phyloP scores from a whole-genome alignment of 1,284 basidiomycete genomes.

The Agaricales sp. region DNA sequence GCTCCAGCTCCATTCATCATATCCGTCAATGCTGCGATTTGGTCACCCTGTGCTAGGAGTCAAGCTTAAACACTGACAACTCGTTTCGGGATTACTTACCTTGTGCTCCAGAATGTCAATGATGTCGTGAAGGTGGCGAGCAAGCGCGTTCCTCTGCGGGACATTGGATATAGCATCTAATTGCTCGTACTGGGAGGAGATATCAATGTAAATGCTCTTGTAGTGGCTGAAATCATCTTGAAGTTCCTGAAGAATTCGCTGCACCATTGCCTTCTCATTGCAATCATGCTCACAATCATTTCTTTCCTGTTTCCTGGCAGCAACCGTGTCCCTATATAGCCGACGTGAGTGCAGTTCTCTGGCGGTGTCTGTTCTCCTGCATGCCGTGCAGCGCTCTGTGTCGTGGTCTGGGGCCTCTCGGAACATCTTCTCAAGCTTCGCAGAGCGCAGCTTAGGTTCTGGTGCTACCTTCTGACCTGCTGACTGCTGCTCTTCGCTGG shows the following conservation, averaged over 20 bases:
- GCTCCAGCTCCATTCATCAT: constrained; percentile 32
- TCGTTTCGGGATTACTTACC: constrained; percentile 27
- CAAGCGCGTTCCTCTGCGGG: constrained; percentile 70
- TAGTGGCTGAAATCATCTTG: constrained; percentile 89
- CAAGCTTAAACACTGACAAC: constrained; percentile 5
- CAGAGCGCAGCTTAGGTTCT: neutral
- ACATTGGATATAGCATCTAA: constrained; percentile 79
- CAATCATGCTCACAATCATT: constrained; percentile 32
- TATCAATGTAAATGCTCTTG: constrained; percentile 81
- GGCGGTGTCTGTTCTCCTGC: neutral
- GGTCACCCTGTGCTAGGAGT: constrained; percentile 55
- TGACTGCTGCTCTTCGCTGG: neutral
- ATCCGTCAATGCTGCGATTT: constrained; percentile 79
- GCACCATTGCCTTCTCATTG: constrained; percentile 78
- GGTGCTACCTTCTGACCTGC: no score
- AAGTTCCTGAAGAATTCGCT: constrained; percentile 70
- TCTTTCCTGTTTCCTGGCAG: constrained; percentile 18
- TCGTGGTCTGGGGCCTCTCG: neutral
- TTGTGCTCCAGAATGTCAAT: constrained; percentile 84
- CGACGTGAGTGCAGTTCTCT: neutral
- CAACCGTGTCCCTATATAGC: constrained; percentile 3
- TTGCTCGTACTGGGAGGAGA: constrained; percentile 82
- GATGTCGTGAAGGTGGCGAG: constrained; percentile 79
- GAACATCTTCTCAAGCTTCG: constrained; percentile 1
- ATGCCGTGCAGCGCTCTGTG: neutral